These are phyloP conservation scores for Aquilaria sinensis DNA, from an alignment of 345 rosid species.

Conservation along the genomic window DNA sequence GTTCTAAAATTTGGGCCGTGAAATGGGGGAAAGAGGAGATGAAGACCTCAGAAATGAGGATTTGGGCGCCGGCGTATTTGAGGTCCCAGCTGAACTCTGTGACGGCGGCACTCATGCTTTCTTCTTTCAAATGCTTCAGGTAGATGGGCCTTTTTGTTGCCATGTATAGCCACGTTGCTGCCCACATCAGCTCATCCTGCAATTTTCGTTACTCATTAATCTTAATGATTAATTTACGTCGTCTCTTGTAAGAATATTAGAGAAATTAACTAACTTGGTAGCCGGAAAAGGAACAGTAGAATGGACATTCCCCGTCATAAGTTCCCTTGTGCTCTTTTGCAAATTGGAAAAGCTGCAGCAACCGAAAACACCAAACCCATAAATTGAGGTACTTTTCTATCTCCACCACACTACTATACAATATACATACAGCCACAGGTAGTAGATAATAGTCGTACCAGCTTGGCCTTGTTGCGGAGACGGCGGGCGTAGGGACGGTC, in stretches of 20 bases:
- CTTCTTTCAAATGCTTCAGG: constrained; percentile 43
- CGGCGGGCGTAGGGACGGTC: constrained; percentile 48
- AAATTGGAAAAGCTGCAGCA: constrained; percentile 57
- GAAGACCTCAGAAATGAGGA: constrained; percentile 58
- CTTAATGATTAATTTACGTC: background rate
- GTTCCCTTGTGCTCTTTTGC: constrained; percentile 67
- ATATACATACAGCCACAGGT: background rate
- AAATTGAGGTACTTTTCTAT: too few relatives aligned
- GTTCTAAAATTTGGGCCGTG: background rate
- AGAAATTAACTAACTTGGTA: constrained; percentile 41
- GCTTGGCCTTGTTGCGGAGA: constrained; percentile 84
- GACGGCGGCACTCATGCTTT: constrained; percentile 51
- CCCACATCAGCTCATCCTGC: constrained; percentile 96
- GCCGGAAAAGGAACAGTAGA: constrained; percentile 91
- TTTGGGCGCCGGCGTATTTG: constrained; percentile 79
- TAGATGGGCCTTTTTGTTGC: constrained; percentile 42
- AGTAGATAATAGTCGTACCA: constrained; percentile 17
- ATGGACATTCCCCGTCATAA: constrained; percentile 95
- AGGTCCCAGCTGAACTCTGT: constrained; percentile 95
- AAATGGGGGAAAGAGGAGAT: background rate
- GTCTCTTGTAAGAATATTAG: background rate
- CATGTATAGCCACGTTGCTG: constrained; percentile 76
- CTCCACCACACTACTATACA: background rate
- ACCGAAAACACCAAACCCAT: background rate
- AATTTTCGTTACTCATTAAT: background rate